Evolutionary conservation across 2,329 filamentous ascomycete species (phyloP), one percentile per base, ranked within the genome.

Genomic region (Atkinsonella texensis): DNA sequence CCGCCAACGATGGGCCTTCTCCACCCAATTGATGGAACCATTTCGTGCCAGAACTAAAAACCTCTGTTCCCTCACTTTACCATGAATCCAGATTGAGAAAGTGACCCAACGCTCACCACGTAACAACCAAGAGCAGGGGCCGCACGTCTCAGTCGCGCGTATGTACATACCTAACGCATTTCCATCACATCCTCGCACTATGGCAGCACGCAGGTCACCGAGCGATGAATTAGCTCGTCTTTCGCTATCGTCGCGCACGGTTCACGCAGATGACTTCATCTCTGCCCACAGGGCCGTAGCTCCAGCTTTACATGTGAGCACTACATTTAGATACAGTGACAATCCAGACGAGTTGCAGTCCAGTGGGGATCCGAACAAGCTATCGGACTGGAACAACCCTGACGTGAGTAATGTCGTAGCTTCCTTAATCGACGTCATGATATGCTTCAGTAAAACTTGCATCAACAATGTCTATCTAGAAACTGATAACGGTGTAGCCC

Each of bases 281-380:
- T 87, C 88, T 67, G 70, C 75, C 35, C 80, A 86, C 58, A 75
- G 81, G 48, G 89, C 93, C 63, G 85, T 97, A 51, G 89, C 91
- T 12, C 91, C 93, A 53, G 82, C 91, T 4, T 75, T 97, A 63
- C 91, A 97, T 66, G 81, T 94, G 56, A 89, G 89, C 55, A 96
- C 91, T 12, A 97, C 89, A 15, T 97, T 89, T 69, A 83, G 88
- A 59, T 97, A 96, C 67, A 73, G 76, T 31, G 69, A 74, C 50
- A 77, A 95, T 63, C 87, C 89, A 2, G 76, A 82, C 6, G 65
- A 80, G 31, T 77, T 95, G 45, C 69, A 55, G 64, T 54, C 64
- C 23, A 46, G 52, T 35, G 35, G 33, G 9, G 57, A 58, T 32
- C 8, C 65, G 28, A 41, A 31, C 2, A 52, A 80, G 31, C 77